Base-by-base conservation (phyloP, 2,329 filamentous ascomycete genomes). In the Remersonia thermophila region DNA sequence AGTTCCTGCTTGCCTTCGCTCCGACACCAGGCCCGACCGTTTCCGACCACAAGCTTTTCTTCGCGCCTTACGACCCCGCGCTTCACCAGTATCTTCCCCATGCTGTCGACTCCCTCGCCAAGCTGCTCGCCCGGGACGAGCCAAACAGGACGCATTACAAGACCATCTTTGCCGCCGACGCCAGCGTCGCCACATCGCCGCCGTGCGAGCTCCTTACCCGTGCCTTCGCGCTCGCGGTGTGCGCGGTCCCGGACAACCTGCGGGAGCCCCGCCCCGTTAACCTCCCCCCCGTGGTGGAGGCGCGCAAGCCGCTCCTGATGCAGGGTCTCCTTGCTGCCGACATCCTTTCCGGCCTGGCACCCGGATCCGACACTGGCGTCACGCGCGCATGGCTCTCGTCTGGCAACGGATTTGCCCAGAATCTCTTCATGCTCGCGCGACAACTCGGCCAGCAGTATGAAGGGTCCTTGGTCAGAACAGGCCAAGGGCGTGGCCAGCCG, bases 311-410 rank as follows among this genome's bases (percentile, higher is more conserved):
- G 1, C 80, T 85, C 50, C 63, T 98, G 9, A 91, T 93, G 71
- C 91, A 98, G 59, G 87, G 86, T 1, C 73, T 96, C 49, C 67
- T 96, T 5, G 83, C 86, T 1, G 87, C 85, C 0, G 87, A 96
- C 47, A 93, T 96, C 35, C 62, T 96, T 3, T 77, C 85, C 0
- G 78, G 78, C 8, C 66, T 95, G 10, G 69, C 70, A 1, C 74
- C 74, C 2, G 50, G 49, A 1, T 45, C 30, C 14, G 85, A 93
- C 46, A 71, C 70, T 12, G 71, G 74, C 3, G 61, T 95, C 7
- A 80, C 87, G 3, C 74, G 75, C 38, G 67, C 73, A 0, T 96
- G 91, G 87, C 70, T 96, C 7, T 75, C 79, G 27, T 85, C 83
- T 3, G 76, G 80, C 29, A 86, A 93, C 48, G 83, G 83, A 0